Evolutionary conservation across 2,329 filamentous ascomycete genomes (phyloP).

Genomic region (Fusarium virguliforme): DNA sequence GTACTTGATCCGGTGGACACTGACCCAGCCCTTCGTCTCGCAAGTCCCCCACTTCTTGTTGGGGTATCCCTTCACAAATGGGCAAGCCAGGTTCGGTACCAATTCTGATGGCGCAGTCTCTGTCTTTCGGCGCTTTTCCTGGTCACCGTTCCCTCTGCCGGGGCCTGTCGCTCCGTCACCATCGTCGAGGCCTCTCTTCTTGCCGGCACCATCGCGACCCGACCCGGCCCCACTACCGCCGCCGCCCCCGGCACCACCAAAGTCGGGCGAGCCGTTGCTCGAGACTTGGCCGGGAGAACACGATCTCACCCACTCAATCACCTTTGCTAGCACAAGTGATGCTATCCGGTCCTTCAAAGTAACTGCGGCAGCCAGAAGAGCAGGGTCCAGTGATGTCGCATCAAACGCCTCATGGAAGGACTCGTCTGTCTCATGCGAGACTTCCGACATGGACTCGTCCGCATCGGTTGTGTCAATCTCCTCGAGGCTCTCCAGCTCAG

Average conservation of each 20-base stretch:
- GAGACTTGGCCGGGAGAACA: slow-evolving; percentile 13
- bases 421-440: slow-evolving; percentile 32
- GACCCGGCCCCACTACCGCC: background rate
- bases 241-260: background rate
- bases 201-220: background rate
- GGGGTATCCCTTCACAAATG: slow-evolving; percentile 33
- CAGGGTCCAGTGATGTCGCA: slow-evolving; percentile 21
- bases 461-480: slow-evolving; percentile 27
- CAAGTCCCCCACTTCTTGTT: slow-evolving; percentile 7
- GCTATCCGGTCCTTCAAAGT: slow-evolving; percentile 32
- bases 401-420: slow-evolving; percentile 34
- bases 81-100: slow-evolving; percentile 28
- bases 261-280: background rate
- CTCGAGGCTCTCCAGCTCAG: background rate
- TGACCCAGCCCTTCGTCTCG: slow-evolving; percentile 24
- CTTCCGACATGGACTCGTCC: slow-evolving; percentile 30
- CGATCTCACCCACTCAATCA: slow-evolving; percentile 28
- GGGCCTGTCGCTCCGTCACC: background rate
- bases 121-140: slow-evolving; percentile 37
- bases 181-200: slow-evolving; percentile 34
- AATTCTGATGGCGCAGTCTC: background rate
- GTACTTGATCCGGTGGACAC: slow-evolving; percentile 35
- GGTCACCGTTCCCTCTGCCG: slow-evolving; percentile 30
- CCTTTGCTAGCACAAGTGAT: slow-evolving; percentile 13
- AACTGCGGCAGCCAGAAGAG: slow-evolving; percentile 12